Conservation (phyloP, 2,329 filamentous ascomycete genomes). For the Fusarium anguioides region DNA sequence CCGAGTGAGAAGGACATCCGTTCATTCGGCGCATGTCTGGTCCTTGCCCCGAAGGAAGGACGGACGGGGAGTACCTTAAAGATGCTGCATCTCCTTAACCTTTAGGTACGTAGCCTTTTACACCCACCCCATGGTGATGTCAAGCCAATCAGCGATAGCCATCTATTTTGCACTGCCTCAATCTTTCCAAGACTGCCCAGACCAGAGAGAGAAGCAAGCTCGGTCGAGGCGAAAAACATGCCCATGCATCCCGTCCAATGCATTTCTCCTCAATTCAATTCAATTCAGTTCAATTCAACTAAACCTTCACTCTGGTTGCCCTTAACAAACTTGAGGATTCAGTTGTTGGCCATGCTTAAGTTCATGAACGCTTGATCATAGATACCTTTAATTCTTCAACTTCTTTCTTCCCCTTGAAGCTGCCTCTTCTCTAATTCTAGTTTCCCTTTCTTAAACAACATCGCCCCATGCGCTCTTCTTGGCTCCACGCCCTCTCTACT, state of each 20-base stretch:
- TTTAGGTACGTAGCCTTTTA: slow-evolving; percentile 3
- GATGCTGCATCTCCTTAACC: slow-evolving; percentile 5
- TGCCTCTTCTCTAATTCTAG: slow-evolving; percentile 13
- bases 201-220: slow-evolving; percentile 8
- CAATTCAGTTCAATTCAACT: slow-evolving; percentile 15
- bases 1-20: slow-evolving; percentile 26
- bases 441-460: slow-evolving; percentile 25
- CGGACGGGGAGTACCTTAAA: not conserved
- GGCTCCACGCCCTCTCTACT: slow-evolving; percentile 39
- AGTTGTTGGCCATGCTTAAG: slow-evolving; percentile 11
- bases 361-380: slow-evolving; percentile 2
- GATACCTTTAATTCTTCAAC: not conserved
- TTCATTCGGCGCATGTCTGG: slow-evolving; percentile 15
- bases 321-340: not conserved
- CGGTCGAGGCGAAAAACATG: slow-evolving; percentile 23
- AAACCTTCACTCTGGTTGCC: slow-evolving; percentile 11
- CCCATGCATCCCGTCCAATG: slow-evolving; percentile 4
- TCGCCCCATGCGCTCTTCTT: slow-evolving; percentile 31
- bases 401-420: slow-evolving; percentile 19
- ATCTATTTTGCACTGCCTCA: slow-evolving; percentile 39
- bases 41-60: slow-evolving; percentile 19
- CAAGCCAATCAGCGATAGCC: slow-evolving; percentile 24
- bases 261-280: slow-evolving; percentile 27
- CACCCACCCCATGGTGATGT: slow-evolving; percentile 3
- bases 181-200: slow-evolving; percentile 12